Evolutionary conservation across 331 rosid species (phyloP).

Genomic region (Dryas integrifolia): DNA sequence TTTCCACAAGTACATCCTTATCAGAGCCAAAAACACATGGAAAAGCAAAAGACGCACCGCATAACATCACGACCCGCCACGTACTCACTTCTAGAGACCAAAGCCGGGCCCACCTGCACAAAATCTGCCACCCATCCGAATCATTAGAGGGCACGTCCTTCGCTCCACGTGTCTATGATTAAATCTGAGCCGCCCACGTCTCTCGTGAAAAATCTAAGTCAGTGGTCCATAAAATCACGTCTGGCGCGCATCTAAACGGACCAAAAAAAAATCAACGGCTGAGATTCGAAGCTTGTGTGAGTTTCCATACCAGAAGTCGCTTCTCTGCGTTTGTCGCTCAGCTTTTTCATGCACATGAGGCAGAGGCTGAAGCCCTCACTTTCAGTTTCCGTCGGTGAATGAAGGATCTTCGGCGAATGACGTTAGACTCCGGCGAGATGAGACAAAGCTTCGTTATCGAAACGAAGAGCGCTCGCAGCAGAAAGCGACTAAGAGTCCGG

Average conservation of each 20-base stretch:
- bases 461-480: conserved; percentile 27
- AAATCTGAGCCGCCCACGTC: conserved; percentile 76
- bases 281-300: conserved; percentile 10
- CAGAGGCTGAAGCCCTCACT: conserved; percentile 4
- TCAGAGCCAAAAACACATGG: conserved; percentile 11
- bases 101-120: conserved; percentile 26
- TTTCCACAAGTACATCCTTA: not conserved
- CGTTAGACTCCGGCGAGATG: conserved; percentile 3
- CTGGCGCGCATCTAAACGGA: conserved; percentile 38
- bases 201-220: conserved; percentile 29
- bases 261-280: conserved; percentile 26
- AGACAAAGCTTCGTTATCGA: conserved; percentile 17
- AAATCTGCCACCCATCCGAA: conserved; percentile 35
- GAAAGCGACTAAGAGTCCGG: conserved; percentile 40
- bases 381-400: not conserved
- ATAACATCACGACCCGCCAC: conserved; percentile 41
- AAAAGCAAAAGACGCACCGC: conserved; percentile 12
- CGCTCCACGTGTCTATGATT: conserved; percentile 40
- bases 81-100: conserved; percentile 30
- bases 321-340: not conserved
- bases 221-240: conserved; percentile 34
- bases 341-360: conserved; percentile 36
- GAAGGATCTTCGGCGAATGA: not conserved
- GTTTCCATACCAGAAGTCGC: not conserved
- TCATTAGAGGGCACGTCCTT: conserved; percentile 24